phyloP scores from a whole-genome alignment of 805 yeast species.

The Wickerhamomyces sydowiorum region DNA sequence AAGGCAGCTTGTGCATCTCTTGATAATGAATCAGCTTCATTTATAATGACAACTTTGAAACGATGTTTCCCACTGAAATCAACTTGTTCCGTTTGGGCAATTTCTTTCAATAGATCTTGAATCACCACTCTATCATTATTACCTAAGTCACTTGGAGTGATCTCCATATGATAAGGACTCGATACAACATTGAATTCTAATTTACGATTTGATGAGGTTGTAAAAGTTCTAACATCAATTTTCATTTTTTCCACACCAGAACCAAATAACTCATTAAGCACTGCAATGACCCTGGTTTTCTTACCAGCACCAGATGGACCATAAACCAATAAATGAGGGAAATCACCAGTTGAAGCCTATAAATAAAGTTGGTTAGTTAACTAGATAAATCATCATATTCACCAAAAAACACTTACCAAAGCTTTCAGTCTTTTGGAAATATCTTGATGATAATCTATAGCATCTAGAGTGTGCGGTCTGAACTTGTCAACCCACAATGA shows the following conservation, averaged over 20 bases:
- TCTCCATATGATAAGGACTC: slow-evolving; percentile 84
- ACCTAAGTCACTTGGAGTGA: slow-evolving; percentile 96
- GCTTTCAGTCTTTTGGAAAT: slow-evolving; percentile 62
- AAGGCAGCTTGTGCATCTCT: slow-evolving; percentile 95
- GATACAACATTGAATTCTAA: slow-evolving; percentile 91
- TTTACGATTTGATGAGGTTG: slow-evolving; percentile 67
- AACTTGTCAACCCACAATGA: slow-evolving; percentile 96
- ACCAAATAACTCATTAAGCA: slow-evolving; percentile 78
- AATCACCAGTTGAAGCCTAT: slow-evolving; percentile 62
- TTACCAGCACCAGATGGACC: slow-evolving; percentile 98
- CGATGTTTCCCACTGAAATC: slow-evolving; percentile 58
- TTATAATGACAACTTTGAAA: slow-evolving; percentile 77
- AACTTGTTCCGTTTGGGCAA: slow-evolving; percentile 95
- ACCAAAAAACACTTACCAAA: slow-evolving; percentile 20
- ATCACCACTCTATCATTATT: slow-evolving; percentile 92
- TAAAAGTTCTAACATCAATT: slow-evolving; percentile 84
- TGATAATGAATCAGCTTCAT: slow-evolving; percentile 85
- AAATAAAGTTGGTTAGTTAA: slow-evolving; percentile 13
- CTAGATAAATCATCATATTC: slow-evolving; percentile 2
- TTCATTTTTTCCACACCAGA: slow-evolving; percentile 76
- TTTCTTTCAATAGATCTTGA: slow-evolving; percentile 88
- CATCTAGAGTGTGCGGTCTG: slow-evolving; percentile 66
- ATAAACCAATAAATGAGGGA: slow-evolving; percentile 87
- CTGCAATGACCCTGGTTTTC: slow-evolving; percentile 83
- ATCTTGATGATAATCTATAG: slow-evolving; percentile 59